Base-by-base conservation (phyloP, 805 yeast species). In the Starmerella etchellsii region DNA sequence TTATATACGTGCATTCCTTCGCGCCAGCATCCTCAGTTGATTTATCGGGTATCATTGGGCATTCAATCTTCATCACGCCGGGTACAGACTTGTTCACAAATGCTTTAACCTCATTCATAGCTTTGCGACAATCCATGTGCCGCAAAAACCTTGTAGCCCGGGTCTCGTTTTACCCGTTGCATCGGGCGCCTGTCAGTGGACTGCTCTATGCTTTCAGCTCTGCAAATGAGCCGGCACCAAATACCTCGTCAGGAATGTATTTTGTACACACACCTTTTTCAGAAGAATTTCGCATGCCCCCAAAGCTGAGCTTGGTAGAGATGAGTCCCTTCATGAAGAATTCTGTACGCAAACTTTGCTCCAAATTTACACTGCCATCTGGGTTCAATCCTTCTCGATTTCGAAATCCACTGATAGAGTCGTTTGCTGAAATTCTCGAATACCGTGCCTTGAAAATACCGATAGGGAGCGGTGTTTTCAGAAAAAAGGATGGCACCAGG, bases 211-310 rank as follows among this genome's bases (percentile, higher is more conserved):
- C 50, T 1, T 41, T 30, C 36, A 35, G 36, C 20, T 44, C 46
- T 23, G 34, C 28, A 8, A 31, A 36, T 2, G 25, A 19, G 6
- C 34, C 34, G 15, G 16, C 4, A 3, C 49, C 49, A 3, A 29
- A 14, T 5, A 15, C 46, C 1, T 13, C 23, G 0, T 75, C 80
- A 42, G 95, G 95, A 0, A 72, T 88, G 46, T 74, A 78, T 36
- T 57, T 85, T 41, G 67, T 80, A 8, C 66, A 69, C 24, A 51
- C 81, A 18, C 95, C 97, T 1, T 80, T 71, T 65, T 59, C 73
- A 14, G 93, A 84, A 49, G 88, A 83, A 55, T 59, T 84, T 3
- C 65, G 96, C 38, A 66, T 70, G 26, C 57, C 74, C 4, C 95
- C 96, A n/a, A n/a, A n/a, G n/a, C n/a, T n/a, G n/a, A n/a, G n/a